phyloP scores from a whole-genome alignment of 306 rosid genomes.

The Ceratonia siliqua region DNA sequence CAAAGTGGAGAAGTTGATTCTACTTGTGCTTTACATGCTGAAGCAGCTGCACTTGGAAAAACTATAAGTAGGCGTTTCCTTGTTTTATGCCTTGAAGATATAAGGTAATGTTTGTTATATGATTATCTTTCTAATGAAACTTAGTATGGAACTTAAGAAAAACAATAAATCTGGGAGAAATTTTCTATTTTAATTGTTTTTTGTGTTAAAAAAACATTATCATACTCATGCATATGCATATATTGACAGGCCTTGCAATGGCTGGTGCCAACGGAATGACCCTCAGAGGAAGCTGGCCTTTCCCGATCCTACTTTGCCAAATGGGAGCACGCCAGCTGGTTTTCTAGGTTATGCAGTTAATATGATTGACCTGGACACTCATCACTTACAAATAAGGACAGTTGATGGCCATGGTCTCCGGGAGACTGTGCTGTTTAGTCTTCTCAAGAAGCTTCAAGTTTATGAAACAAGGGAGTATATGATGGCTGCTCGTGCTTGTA shows the following conservation, averaged over 20 bases:
- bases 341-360: conserved; percentile 71
- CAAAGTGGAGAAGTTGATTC: conserved; percentile 48
- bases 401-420: conserved; percentile 56
- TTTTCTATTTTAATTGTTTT: not conserved
- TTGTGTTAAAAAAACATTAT: not conserved
- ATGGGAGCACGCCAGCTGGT: conserved; percentile 47
- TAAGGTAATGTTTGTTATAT: conserved; percentile 45
- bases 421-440: conserved; percentile 57
- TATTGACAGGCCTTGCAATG: conserved; percentile 49
- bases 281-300: conserved; percentile 54
- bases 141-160: not conserved
- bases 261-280: conserved; percentile 29
- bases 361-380: conserved; percentile 50
- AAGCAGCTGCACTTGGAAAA: conserved; percentile 45
- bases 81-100: conserved; percentile 54
- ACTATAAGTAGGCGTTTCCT: conserved; percentile 44
- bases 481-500: conserved; percentile 53
- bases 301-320: conserved; percentile 37
- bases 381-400: conserved; percentile 40
- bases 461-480: conserved; percentile 50
- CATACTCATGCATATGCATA: not conserved
- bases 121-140: not conserved
- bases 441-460: conserved; percentile 62
- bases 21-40: conserved; percentile 42
- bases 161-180: not conserved